Conservation (phyloP, 2,329 filamentous ascomycete genomes). For the Zasmidium citrigriseum region DNA sequence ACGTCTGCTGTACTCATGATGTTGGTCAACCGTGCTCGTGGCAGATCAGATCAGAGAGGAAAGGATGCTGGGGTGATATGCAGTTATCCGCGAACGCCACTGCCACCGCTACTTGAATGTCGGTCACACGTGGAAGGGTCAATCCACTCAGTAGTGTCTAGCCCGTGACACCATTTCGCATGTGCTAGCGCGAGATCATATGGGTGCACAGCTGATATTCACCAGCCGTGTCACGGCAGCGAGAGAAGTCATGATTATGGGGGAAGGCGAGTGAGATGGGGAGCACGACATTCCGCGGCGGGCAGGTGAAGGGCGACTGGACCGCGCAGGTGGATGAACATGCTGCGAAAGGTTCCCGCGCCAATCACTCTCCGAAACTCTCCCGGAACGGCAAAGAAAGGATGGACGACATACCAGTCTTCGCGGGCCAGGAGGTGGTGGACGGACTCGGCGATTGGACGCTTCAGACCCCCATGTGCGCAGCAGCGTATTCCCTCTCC, state of each 20-base stretch:
- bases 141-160: background rate
- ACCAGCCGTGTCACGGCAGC: background rate
- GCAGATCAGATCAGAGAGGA: background rate
- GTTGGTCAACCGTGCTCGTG: background rate
- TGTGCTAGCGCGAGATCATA: background rate
- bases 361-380: background rate
- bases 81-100: slow-evolving; percentile 2
- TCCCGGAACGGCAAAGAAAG: background rate
- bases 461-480: background rate
- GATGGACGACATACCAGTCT: slow-evolving; percentile 2
- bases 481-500: background rate
- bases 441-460: background rate
- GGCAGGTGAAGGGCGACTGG: background rate
- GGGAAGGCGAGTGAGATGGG: background rate
- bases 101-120: slow-evolving; percentile 13
- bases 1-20: slow-evolving; percentile 17
- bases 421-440: slow-evolving; percentile 3
- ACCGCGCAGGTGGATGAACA: background rate
- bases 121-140: background rate
- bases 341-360: background rate
- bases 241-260: background rate
- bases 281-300: background rate
- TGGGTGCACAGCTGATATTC: background rate
- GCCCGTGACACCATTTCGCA: background rate
- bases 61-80: slow-evolving; percentile 1